These are phyloP conservation scores for Mucor saturninus DNA, from an alignment of 371 early-diverging fungal species.

Conservation along the genomic window DNA sequence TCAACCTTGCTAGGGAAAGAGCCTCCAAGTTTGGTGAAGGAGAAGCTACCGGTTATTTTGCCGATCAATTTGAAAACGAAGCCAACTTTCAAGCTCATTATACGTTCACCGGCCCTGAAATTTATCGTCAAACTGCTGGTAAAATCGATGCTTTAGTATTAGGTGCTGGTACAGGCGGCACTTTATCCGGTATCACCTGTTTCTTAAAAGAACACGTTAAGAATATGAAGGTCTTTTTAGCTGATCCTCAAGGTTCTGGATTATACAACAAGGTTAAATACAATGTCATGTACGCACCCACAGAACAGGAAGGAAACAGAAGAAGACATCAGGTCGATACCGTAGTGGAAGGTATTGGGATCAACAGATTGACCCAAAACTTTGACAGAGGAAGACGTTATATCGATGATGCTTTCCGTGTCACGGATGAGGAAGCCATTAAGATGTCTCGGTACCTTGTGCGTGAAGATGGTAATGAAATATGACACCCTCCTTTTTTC, in stretches of 20 bases:
- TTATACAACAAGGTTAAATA: constrained; percentile 90
- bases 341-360: constrained; percentile 95
- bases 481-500: too few relatives aligned
- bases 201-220: constrained; percentile 78
- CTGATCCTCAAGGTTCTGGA: constrained; percentile 95
- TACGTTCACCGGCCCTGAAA: constrained; percentile 89
- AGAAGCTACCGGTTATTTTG: constrained; percentile 58
- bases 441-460: constrained; percentile 90
- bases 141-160: constrained; percentile 83
- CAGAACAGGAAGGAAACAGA: constrained; percentile 90
- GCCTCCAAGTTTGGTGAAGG: constrained; percentile 68
- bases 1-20: constrained; percentile 81
- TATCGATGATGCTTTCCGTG: constrained; percentile 88
- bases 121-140: constrained; percentile 74
- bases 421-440: constrained; percentile 90
- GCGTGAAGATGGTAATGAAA: constrained; percentile 72
- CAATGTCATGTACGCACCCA: constrained; percentile 86
- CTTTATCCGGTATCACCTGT: constrained; percentile 84
- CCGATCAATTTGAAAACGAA: constrained; percentile 94
- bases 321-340: constrained; percentile 95
- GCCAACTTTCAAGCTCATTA: constrained; percentile 85
- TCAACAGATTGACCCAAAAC: constrained; percentile 93
- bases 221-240: constrained; percentile 73
- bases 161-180: constrained; percentile 95
- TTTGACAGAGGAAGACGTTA: constrained; percentile 67